Evolutionary conservation across 1,139 yeast species (phyloP).

Genomic region (Komagataea norvegica): DNA sequence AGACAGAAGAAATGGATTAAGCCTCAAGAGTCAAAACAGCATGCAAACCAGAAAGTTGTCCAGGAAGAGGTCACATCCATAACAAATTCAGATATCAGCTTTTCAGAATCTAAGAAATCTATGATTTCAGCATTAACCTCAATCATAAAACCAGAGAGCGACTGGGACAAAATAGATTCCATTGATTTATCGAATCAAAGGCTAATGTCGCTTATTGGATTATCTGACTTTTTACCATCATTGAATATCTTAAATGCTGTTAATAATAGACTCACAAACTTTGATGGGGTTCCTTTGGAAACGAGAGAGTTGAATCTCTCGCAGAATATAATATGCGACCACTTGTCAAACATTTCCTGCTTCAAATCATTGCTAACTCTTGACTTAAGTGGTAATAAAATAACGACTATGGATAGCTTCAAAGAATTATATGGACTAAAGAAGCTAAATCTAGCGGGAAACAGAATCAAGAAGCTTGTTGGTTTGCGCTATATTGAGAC

Average conservation of each 20-base stretch:
- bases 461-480: conserved; percentile 14
- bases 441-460: conserved; percentile 16
- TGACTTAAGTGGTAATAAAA: conserved; percentile 20
- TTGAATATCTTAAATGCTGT: conserved; percentile 29
- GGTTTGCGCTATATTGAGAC: conserved; percentile 17
- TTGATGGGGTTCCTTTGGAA: conserved; percentile 33
- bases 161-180: conserved; percentile 33
- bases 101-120: conserved; percentile 28
- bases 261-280: conserved; percentile 30
- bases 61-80: conserved; percentile 21
- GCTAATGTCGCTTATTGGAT: conserved; percentile 29
- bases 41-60: not conserved
- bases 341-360: conserved; percentile 16
- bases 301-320: conserved; percentile 28
- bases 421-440: conserved; percentile 15
- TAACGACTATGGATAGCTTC: conserved; percentile 18
- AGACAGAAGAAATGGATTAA: conserved; percentile 12
- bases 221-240: conserved; percentile 34
- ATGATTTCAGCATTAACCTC: conserved; percentile 32
- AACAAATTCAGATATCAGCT: conserved; percentile 26
- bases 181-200: conserved; percentile 29
- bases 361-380: conserved; percentile 15
- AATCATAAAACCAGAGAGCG: conserved; percentile 27
- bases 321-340: conserved; percentile 30
- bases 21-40: not conserved